phyloP scores from a whole-genome alignment of 768 basidiomycete species.

The Agrocybe chaxingu region DNA sequence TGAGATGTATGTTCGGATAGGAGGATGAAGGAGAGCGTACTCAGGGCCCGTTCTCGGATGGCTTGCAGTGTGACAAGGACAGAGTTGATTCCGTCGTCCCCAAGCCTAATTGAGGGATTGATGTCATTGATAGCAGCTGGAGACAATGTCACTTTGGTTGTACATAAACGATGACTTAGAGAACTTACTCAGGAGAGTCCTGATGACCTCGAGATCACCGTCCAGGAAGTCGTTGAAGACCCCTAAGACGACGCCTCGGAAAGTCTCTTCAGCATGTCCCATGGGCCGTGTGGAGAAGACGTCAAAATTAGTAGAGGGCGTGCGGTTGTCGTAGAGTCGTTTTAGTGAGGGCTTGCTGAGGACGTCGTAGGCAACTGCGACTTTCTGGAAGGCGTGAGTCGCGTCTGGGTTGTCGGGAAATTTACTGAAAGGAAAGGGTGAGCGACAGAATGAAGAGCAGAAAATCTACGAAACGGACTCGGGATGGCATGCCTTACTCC shows the following conservation, averaged over 20 bases:
- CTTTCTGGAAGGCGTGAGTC: conserved; percentile 83
- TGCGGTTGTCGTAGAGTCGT: conserved; percentile 64
- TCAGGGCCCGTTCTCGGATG: conserved; percentile 72
- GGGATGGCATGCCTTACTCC: conserved; percentile 80
- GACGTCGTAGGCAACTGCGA: conserved; percentile 79
- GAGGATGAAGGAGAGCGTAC: conserved; percentile 38
- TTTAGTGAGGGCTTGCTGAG: conserved; percentile 71
- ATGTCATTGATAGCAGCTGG: conserved; percentile 75
- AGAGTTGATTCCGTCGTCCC: conserved; percentile 75
- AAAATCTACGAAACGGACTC: conserved; percentile 54
- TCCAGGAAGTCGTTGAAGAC: conserved; percentile 82
- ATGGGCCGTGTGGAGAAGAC: conserved; percentile 51
- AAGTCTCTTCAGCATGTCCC: conserved; percentile 73
- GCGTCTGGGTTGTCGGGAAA: conserved; percentile 75
- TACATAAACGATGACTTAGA: neutral
- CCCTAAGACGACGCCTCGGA: conserved; percentile 67
- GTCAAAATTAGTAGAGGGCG: conserved; percentile 44
- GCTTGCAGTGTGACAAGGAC: conserved; percentile 68
- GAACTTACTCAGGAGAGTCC: conserved; percentile 67
- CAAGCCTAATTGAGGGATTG: conserved; percentile 72
- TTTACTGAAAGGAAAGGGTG: conserved; percentile 48
- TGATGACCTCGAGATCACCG: conserved; percentile 84
- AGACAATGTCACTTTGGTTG: neutral
- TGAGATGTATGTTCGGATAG: conserved; percentile 1
- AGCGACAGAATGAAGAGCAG: neutral